A percentile compares a stretch with the other conserved stretches of the same genome.
Conservation (phyloP, 2,329 filamentous ascomycete genomes). For the Aspergillus sp. region DNA sequence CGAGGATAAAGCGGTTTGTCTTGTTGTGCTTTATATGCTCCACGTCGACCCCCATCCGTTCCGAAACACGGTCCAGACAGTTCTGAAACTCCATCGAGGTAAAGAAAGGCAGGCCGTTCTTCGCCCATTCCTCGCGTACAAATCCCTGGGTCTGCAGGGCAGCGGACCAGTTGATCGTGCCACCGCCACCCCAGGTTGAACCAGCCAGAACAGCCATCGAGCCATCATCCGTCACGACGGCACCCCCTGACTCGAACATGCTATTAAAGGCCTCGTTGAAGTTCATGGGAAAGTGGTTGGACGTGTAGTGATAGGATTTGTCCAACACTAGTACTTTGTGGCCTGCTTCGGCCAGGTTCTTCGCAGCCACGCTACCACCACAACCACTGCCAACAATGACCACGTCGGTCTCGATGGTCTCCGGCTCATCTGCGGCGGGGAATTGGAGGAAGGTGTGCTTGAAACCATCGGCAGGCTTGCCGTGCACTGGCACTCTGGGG, state of each 20-base stretch:
- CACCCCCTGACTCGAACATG: constrained; percentile 70
- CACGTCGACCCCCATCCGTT: constrained; percentile 72
- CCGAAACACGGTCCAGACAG: constrained; percentile 76
- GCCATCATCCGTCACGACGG: constrained; percentile 57
- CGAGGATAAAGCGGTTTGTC: constrained; percentile 69
- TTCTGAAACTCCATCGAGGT: constrained; percentile 71
- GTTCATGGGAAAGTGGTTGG: constrained; percentile 72
- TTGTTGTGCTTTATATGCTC: constrained; percentile 71
- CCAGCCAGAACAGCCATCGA: constrained; percentile 66
- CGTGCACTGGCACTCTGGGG: constrained; percentile 57
- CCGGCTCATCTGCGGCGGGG: constrained; percentile 54
- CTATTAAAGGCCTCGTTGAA: constrained; percentile 61
- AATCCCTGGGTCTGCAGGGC: constrained; percentile 69
- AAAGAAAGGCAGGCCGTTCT: constrained; percentile 70
- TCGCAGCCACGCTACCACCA: constrained; percentile 78
- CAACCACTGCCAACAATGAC: constrained; percentile 86
- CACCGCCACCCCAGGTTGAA: constrained; percentile 79
- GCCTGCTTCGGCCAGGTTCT: constrained; percentile 75
- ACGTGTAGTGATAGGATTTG: constrained; percentile 75
- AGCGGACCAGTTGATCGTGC: constrained; percentile 82
- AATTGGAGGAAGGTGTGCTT: constrained; percentile 61
- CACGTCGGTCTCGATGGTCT: constrained; percentile 73
- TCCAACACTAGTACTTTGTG: constrained; percentile 77
- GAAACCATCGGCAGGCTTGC: constrained; percentile 53
- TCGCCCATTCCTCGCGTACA: constrained; percentile 80